Percentiles rank a stretch among this genome's conserved stretches.
phyloP scores from a whole-genome alignment of 148 eudicot genomes.

The Chenopodium formosanum region DNA sequence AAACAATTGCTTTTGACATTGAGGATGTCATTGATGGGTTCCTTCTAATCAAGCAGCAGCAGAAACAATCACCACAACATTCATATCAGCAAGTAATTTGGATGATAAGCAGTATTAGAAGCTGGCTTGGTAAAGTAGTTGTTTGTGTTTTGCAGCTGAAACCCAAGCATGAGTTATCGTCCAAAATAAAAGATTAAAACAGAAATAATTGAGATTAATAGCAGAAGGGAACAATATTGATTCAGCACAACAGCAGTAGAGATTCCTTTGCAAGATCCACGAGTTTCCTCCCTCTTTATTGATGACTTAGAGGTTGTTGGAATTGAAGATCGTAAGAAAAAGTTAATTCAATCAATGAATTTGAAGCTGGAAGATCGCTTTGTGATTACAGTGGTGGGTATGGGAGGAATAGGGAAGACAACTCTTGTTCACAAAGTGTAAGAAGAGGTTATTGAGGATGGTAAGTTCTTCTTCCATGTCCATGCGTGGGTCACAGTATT shows the following conservation, averaged over 20 bases:
- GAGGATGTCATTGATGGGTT: conserved; percentile 5
- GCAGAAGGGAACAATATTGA: not conserved
- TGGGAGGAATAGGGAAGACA: conserved; percentile 11
- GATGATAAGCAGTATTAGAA: not conserved
- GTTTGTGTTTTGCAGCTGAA: not conserved
- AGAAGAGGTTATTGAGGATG: not conserved
- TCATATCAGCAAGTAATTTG: not conserved
- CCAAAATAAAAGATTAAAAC: not conserved
- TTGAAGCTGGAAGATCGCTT: too few relatives aligned
- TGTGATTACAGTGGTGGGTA: not conserved
- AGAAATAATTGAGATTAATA: not conserved
- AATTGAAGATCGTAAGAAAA: not conserved
- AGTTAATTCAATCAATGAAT: not conserved
- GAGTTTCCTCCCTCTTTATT: not conserved
- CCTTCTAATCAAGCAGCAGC: not conserved
- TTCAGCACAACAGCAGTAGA: not conserved
- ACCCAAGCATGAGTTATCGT: not conserved
- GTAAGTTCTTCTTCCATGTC: not conserved
- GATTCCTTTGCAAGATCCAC: not conserved
- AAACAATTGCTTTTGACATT: not conserved
- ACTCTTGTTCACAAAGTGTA: not conserved
- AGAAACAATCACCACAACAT: not conserved
- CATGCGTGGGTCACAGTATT: not conserved
- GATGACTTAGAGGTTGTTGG: not conserved
- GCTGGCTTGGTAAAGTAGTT: not conserved